Percentiles rank a stretch among this genome's conserved stretches.
Conservation (phyloP, 352 stramenopile genomes). For the Peronospora belbahrii region DNA sequence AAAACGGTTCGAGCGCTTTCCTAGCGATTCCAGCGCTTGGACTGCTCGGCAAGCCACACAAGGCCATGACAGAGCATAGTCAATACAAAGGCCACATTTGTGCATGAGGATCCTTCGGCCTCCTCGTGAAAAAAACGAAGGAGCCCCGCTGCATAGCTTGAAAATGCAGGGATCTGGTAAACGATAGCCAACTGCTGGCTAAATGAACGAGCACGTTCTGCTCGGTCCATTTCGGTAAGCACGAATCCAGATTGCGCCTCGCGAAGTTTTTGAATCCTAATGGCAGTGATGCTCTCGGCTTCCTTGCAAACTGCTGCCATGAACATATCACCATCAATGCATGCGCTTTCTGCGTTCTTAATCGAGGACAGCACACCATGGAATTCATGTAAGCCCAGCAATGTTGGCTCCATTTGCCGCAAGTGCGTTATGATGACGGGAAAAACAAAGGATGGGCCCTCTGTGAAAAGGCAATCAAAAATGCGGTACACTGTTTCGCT, state of each 20-base stretch:
- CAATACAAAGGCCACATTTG: slow-evolving; percentile 70
- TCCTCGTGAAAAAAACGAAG: slow-evolving; percentile 73
- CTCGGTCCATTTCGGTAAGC: slow-evolving; percentile 60
- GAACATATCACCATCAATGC: slow-evolving; percentile 60
- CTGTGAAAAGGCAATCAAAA: slow-evolving; percentile 83
- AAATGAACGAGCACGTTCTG: slow-evolving; percentile 47
- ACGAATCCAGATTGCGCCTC: slow-evolving; percentile 52
- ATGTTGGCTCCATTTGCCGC: slow-evolving; percentile 39
- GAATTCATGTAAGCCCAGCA: slow-evolving; percentile 55
- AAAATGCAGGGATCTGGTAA: slow-evolving; percentile 76
- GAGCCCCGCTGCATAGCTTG: slow-evolving; percentile 49
- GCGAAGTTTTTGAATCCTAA: slow-evolving; percentile 36
- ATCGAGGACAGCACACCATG: slow-evolving; percentile 65
- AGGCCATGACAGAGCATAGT: slow-evolving; percentile 75
- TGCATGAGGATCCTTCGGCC: slow-evolving; percentile 57
- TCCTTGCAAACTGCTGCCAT: slow-evolving; percentile 42
- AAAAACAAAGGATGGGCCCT: slow-evolving; percentile 78
- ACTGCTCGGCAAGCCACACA: slow-evolving; percentile 74
- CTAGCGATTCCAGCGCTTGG: slow-evolving; percentile 39
- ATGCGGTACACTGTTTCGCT: slow-evolving; percentile 83
- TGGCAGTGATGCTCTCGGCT: slow-evolving; percentile 28
- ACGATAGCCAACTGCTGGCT: slow-evolving; percentile 62
- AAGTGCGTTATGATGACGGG: slow-evolving; percentile 76
- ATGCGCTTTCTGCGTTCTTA: slow-evolving; percentile 55
- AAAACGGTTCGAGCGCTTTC: slow-evolving; percentile 5